phyloP scores from a whole-genome alignment of 768 basidiomycete species.

The Hygrocybe coccinea region DNA sequence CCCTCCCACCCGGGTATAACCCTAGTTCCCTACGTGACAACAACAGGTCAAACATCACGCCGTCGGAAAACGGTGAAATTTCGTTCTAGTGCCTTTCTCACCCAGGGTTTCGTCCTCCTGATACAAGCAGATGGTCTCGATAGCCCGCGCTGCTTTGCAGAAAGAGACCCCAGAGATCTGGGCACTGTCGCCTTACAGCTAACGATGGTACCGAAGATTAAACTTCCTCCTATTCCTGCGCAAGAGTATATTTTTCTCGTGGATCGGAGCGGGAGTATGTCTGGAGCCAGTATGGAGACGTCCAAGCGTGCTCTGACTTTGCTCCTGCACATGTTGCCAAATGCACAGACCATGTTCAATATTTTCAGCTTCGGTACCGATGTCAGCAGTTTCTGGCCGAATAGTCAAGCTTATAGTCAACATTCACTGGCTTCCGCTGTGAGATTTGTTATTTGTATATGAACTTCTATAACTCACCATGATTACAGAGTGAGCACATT shows the following conservation, averaged over 20 bases:
- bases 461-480: not conserved
- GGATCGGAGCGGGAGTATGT: conserved; percentile 58
- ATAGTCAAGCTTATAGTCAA: conserved; percentile 31
- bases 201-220: conserved; percentile 50
- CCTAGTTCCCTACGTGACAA: conserved; percentile 32
- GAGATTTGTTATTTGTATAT: conserved; percentile 17
- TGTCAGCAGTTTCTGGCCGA: conserved; percentile 31
- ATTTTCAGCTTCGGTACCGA: conserved; percentile 48
- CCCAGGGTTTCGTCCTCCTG: conserved; percentile 47
- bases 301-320: conserved; percentile 45
- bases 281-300: conserved; percentile 34
- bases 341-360: conserved; percentile 44
- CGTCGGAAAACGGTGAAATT: conserved; percentile 38
- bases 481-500: conserved; percentile 37
- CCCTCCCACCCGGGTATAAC: conserved; percentile 41
- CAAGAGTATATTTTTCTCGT: conserved; percentile 62
- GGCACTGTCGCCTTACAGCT: conserved; percentile 47
- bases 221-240: conserved; percentile 34
- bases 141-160: conserved; percentile 50
- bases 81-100: conserved; percentile 40
- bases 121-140: conserved; percentile 48
- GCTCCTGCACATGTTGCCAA: conserved; percentile 48
- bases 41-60: conserved; percentile 31
- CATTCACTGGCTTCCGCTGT: conserved; percentile 35
- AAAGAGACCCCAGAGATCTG: conserved; percentile 19